A percentile compares a stretch with the other conserved stretches of the same genome.
Evolutionary conservation across 2,329 filamentous ascomycete species (phyloP).

Genomic region (Xylaria sp.): DNA sequence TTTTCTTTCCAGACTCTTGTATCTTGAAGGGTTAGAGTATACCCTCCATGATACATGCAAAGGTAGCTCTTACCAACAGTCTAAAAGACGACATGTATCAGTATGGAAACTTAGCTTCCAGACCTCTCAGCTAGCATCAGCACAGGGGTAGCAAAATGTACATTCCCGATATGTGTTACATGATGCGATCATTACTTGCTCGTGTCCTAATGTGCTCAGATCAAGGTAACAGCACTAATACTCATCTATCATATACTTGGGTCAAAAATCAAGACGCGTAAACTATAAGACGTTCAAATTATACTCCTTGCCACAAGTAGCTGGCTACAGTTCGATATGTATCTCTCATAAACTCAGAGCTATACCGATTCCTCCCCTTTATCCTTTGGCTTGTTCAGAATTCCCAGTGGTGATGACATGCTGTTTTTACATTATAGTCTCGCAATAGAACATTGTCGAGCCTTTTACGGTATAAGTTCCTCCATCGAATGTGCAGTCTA

Average conservation of each 20-base stretch:
- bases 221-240: not conserved
- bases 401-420: not conserved
- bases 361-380: not conserved
- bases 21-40: not conserved
- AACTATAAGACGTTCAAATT: not conserved
- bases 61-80: not conserved
- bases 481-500: constrained; percentile 20
- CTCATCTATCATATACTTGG: not conserved
- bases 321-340: not conserved
- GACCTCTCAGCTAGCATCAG: not conserved
- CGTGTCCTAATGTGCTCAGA: not conserved
- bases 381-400: not conserved
- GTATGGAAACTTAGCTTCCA: not conserved
- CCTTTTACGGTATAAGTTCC: constrained; percentile 19
- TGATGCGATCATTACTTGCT: not conserved
- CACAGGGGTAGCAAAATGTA: not conserved
- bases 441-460: constrained; percentile 31
- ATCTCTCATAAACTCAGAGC: not conserved
- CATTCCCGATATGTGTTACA: not conserved
- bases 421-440: not conserved
- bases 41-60: not conserved
- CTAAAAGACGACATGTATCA: not conserved
- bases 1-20: not conserved
- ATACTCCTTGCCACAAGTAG: not conserved
- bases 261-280: not conserved